Percentiles rank a stretch among this genome's conserved stretches.
These are phyloP conservation scores for Jaminaea rosea DNA, from an alignment of 1,284 basidiomycete species.

Conservation along the genomic window DNA sequence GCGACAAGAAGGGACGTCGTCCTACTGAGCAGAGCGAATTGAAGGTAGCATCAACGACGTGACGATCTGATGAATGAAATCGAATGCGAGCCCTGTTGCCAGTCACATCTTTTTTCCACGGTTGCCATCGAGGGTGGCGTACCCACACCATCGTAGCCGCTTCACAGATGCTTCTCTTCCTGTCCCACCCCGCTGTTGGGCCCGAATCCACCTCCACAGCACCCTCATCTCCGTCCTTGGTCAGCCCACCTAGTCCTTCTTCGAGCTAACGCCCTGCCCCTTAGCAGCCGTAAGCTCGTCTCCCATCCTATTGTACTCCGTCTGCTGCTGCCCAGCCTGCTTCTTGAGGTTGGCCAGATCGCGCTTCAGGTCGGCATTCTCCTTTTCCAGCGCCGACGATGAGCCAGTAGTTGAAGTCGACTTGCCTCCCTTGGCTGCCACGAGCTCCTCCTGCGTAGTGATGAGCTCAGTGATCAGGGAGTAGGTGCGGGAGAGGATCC, in stretches of 20 bases:
- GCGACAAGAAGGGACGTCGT: too few species aligned
- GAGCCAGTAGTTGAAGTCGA: not conserved
- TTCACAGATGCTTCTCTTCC: too few species aligned
- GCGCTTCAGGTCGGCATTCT: not conserved
- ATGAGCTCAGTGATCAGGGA: constrained; percentile 84
- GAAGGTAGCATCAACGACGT: too few species aligned
- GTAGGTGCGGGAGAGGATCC: constrained; percentile 79
- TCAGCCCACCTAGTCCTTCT: constrained; percentile 25
- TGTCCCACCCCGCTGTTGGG: too few species aligned
- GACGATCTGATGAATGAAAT: too few species aligned
- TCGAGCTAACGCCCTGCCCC: constrained; percentile 25
- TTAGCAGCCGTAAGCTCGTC: constrained; percentile 39
- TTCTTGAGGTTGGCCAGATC: constrained; percentile 37
- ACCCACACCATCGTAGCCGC: too few species aligned
- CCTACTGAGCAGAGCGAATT: too few species aligned
- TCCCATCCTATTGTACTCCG: constrained; percentile 43
- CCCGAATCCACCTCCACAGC: too few species aligned
- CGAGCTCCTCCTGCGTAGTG: constrained; percentile 76
- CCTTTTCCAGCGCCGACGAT: not conserved
- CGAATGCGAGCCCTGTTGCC: too few species aligned
- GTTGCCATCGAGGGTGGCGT: too few species aligned
- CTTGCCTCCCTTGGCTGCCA: constrained; percentile 63
- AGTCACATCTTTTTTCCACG: too few species aligned
- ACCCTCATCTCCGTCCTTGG: too few species aligned
- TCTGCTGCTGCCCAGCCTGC: constrained; percentile 43